Evolutionary conservation across 805 yeast species (phyloP).

Genomic region (Nakazawaea molendinolei): DNA sequence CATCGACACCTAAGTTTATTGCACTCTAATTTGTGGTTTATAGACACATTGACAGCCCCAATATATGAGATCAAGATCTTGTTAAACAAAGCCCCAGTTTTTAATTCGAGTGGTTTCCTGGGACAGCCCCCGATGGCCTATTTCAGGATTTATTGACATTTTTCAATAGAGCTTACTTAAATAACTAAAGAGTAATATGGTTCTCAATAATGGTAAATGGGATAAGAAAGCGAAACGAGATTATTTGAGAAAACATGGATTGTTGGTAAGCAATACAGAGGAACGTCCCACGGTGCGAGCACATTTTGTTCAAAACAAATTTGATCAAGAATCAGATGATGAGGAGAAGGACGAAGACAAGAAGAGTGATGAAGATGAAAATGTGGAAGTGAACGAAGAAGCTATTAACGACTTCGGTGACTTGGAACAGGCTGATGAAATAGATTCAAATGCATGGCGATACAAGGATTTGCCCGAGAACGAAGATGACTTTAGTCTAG

Average conservation of each 20-base stretch:
- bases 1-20: too few relatives aligned
- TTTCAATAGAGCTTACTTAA: not conserved
- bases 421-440: conserved; percentile 2
- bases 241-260: conserved; percentile 37
- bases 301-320: conserved; percentile 11
- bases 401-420: conserved; percentile 7
- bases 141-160: not conserved
- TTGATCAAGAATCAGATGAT: conserved; percentile 1
- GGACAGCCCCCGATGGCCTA: too few relatives aligned
- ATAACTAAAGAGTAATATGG: conserved; percentile 27
- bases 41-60: too few relatives aligned
- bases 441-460: conserved; percentile 23
- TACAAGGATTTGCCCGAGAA: conserved; percentile 19
- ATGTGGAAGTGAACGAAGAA: conserved; percentile 10
- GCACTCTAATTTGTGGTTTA: too few relatives aligned
- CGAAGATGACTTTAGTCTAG: conserved; percentile 15
- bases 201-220: conserved; percentile 48
- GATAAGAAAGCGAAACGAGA: conserved; percentile 36
- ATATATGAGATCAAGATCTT: too few relatives aligned
- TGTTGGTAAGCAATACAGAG: conserved; percentile 5
- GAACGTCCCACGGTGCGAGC: conserved; percentile 8
- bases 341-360: not conserved
- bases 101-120: too few relatives aligned
- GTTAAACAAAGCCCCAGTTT: too few relatives aligned
- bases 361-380: not conserved